Percentiles rank a stretch among this genome's conserved stretches.
These are phyloP conservation scores for Aurantiochytrium sp. DNA, from an alignment of 108 stramenopile species.

Conservation along the genomic window DNA sequence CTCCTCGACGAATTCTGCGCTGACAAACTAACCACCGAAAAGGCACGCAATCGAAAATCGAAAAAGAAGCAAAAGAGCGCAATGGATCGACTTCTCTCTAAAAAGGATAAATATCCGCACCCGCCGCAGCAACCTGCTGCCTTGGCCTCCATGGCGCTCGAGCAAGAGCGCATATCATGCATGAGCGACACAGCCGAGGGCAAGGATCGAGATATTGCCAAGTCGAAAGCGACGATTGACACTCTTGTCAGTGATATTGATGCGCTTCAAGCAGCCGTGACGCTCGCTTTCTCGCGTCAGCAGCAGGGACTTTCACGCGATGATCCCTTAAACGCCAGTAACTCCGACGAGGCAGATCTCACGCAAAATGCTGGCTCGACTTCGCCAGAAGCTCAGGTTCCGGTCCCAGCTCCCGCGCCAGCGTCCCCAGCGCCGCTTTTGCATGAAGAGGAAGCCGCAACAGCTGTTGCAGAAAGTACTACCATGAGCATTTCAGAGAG, in stretches of 20 bases:
- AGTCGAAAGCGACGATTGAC: neutral
- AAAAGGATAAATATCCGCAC: neutral
- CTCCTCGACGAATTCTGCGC: neutral
- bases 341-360: no score
- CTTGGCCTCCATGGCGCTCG: neutral
- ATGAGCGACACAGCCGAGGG: neutral
- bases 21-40: neutral
- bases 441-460: no score
- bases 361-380: no score
- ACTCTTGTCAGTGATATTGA: neutral
- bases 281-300: neutral
- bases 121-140: neutral
- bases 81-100: neutral
- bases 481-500: no score
- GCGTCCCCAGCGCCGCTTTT: no score
- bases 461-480: no score
- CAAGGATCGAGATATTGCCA: neutral
- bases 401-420: no score
- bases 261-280: neutral
- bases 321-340: no score
- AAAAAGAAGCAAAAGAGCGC: constrained; percentile 10
- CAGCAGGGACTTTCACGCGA: neutral
- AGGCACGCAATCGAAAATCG: neutral
- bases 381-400: no score
- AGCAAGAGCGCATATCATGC: neutral